A percentile compares a stretch with the other conserved stretches of the same genome.
phyloP scores from a whole-genome alignment of 2,329 filamentous ascomycete species.

The Keithomyces neogunnii region DNA sequence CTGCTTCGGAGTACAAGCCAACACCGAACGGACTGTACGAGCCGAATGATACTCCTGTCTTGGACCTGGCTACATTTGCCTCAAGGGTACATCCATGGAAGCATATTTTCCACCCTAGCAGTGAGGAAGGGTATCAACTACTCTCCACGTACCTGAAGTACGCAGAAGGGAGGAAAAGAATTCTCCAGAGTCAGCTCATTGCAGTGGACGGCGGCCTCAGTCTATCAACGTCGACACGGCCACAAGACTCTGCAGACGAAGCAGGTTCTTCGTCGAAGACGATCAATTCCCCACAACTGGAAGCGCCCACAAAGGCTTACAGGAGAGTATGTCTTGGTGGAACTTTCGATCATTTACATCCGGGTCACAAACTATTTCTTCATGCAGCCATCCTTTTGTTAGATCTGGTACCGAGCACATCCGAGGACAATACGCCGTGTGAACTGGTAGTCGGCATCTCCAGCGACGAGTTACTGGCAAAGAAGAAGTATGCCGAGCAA shows the following conservation, averaged over 20 bases:
- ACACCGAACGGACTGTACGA: constrained; percentile 29
- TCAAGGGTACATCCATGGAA: constrained; percentile 52
- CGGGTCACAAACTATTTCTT: constrained; percentile 90
- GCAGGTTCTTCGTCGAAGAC: not conserved
- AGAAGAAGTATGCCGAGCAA: constrained; percentile 78
- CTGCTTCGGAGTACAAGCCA: constrained; percentile 20
- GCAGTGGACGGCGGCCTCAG: constrained; percentile 45
- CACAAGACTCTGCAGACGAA: not conserved
- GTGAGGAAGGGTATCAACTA: constrained; percentile 54
- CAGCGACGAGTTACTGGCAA: constrained; percentile 73
- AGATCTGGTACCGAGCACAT: not conserved
- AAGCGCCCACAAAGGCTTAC: constrained; percentile 14
- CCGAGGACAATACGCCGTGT: constrained; percentile 25
- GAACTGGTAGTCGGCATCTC: constrained; percentile 79
- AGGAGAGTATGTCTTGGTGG: constrained; percentile 68
- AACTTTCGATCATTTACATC: constrained; percentile 93
- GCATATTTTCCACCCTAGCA: constrained; percentile 56
- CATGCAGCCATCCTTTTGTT: constrained; percentile 70
- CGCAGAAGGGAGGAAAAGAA: constrained; percentile 35
- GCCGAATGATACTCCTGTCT: constrained; percentile 36
- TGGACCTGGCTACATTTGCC: constrained; percentile 44
- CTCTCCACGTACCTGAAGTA: constrained; percentile 39
- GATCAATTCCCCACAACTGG: not conserved
- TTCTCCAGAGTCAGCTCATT: constrained; percentile 42
- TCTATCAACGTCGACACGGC: constrained; percentile 18